phyloP scores from a whole-genome alignment of 148 eudicot genomes.

The Silene conica region DNA sequence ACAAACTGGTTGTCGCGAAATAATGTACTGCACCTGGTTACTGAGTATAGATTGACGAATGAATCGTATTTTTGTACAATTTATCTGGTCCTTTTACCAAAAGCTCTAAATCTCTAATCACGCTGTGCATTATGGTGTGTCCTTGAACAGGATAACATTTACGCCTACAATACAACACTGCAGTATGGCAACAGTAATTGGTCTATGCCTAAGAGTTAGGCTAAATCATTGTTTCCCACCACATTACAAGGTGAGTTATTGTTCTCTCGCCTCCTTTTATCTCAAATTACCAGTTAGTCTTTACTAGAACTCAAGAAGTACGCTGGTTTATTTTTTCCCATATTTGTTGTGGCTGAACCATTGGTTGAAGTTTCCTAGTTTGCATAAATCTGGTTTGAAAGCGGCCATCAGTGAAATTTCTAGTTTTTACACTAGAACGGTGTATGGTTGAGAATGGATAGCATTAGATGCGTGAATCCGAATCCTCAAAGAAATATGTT shows the following conservation, averaged over 20 bases:
- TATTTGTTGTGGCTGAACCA: not conserved
- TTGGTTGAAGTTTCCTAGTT: not conserved
- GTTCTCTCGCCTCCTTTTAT: not conserved
- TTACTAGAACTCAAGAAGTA: too few relatives aligned
- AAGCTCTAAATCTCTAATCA: not conserved
- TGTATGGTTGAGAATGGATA: not conserved
- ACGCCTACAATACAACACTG: constrained; percentile 91
- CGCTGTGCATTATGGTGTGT: not conserved
- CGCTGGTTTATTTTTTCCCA: too few relatives aligned
- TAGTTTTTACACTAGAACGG: not conserved
- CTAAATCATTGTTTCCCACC: constrained; percentile 73
- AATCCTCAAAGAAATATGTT: not conserved
- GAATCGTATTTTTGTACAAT: not conserved
- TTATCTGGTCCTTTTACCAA: not conserved
- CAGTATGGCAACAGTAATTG: constrained; percentile 90
- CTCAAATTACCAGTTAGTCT: not conserved
- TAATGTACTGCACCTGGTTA: not conserved
- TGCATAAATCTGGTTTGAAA: not conserved
- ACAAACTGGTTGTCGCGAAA: too few relatives aligned
- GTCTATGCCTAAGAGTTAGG: constrained; percentile 80
- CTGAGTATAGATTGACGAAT: not conserved
- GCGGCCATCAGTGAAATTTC: not conserved
- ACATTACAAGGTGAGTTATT: constrained; percentile 67
- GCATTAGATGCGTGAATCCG: not conserved
- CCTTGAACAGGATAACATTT: constrained; percentile 65